These are phyloP conservation scores for Papiliotrema fonsecae DNA, from an alignment of 1,284 basidiomycete genomes.

Conservation along the genomic window DNA sequence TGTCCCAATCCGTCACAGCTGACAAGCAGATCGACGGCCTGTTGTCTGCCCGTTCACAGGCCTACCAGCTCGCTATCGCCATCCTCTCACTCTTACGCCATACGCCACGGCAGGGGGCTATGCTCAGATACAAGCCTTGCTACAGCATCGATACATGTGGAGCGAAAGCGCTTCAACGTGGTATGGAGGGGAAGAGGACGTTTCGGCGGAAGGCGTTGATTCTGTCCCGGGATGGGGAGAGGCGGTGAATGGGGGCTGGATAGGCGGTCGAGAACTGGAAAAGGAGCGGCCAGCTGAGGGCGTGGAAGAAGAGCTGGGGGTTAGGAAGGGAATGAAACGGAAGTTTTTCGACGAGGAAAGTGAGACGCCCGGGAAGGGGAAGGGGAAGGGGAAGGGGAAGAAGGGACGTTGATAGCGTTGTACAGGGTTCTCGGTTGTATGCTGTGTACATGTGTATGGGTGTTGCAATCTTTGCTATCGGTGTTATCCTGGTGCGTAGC, in stretches of 20 bases:
- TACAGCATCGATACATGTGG: constrained; percentile 32
- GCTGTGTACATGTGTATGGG: no score
- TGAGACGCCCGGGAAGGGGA: not conserved
- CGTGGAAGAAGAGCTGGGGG: not conserved
- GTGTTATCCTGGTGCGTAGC: no score
- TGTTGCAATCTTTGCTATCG: no score
- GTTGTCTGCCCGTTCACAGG: constrained; percentile 51
- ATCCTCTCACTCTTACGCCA: constrained; percentile 48
- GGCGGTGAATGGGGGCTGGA: constrained; percentile 32
- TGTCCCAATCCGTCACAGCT: constrained; percentile 2
- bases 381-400: not conserved
- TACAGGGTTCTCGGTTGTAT: not conserved
- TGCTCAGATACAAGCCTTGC: constrained; percentile 36
- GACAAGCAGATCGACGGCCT: constrained; percentile 28
- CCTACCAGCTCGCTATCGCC: constrained; percentile 49
- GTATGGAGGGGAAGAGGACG: constrained; percentile 38
- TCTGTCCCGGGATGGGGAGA: constrained; percentile 34
- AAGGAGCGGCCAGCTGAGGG: constrained; percentile 7
- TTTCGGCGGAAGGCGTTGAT: constrained; percentile 29
- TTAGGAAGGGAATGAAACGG: not conserved
- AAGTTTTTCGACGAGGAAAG: not conserved
- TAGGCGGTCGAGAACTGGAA: constrained; percentile 19
- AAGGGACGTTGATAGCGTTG: not conserved
- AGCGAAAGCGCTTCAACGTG: constrained; percentile 26
- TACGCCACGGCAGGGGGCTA: constrained; percentile 49